Evolutionary conservation across 2,329 filamentous ascomycete genomes (phyloP).

Genomic region (Thermothelomyces thermophilus): DNA sequence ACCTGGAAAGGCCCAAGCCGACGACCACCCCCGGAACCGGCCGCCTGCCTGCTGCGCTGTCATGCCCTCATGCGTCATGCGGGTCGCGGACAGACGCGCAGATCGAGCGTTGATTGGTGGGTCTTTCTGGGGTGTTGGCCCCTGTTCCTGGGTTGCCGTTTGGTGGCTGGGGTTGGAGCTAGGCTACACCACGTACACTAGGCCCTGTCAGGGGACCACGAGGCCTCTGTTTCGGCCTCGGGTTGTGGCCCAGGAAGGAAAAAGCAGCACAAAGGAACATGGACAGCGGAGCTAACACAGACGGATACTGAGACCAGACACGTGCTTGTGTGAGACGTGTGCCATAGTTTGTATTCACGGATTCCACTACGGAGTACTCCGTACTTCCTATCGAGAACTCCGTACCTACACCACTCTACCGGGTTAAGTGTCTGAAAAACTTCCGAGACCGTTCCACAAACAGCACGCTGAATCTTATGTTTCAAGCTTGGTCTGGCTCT

Average conservation of each 20-base stretch:
- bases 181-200: not conserved
- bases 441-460: not conserved
- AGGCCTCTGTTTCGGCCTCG: not conserved
- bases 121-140: not conserved
- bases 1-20: not conserved
- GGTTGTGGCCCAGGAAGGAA: not conserved
- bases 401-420: too few species aligned
- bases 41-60: not conserved
- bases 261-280: too few species aligned
- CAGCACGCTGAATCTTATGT: too few species aligned
- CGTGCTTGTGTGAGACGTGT: too few species aligned
- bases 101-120: conserved; percentile 14
- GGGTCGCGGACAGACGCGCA: not conserved
- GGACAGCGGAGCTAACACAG: too few species aligned
- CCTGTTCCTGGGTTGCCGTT: conserved; percentile 11
- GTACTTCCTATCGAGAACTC: too few species aligned
- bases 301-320: too few species aligned
- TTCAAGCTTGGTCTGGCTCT: not conserved
- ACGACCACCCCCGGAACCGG: not conserved
- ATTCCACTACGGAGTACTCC: too few species aligned
- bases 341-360: too few species aligned
- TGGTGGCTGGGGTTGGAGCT: conserved; percentile 1
- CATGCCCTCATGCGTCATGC: conserved; percentile 18
- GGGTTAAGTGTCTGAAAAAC: too few species aligned
- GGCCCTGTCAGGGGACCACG: not conserved